Conservation (phyloP, 371 early-diverging fungal species). For the Apophysomyces elegans region DNA sequence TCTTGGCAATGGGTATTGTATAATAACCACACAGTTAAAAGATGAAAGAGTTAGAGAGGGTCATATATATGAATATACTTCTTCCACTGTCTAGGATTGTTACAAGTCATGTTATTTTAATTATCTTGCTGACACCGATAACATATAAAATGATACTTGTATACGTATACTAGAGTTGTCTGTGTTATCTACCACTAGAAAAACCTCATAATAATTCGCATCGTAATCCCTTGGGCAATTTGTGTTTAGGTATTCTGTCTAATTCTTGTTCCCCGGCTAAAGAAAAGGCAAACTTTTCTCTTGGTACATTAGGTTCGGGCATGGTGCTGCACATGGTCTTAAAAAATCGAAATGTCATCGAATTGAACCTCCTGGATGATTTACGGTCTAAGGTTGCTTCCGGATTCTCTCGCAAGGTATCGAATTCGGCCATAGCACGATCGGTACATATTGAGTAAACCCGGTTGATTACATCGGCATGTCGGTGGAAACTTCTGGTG, state of each 20-base stretch:
- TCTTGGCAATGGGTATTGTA: too few relatives aligned
- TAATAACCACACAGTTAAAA: too few relatives aligned
- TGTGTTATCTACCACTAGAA: neutral
- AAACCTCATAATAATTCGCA: neutral
- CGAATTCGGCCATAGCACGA: neutral
- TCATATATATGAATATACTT: too few relatives aligned
- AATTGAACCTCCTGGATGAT: neutral
- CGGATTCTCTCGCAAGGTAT: neutral
- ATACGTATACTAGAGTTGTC: too few relatives aligned
- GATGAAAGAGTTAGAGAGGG: too few relatives aligned
- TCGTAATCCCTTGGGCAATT: neutral
- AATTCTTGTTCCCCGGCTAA: neutral
- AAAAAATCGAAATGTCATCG: neutral
- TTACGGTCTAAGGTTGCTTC: neutral
- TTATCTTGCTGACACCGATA: too few relatives aligned
- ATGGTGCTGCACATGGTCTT: neutral
- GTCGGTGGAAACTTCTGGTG: conserved; percentile 4
- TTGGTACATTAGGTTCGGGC: conserved; percentile 6
- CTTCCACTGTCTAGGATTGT: too few relatives aligned
- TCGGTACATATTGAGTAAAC: neutral
- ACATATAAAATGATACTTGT: too few relatives aligned
- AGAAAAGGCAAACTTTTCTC: neutral
- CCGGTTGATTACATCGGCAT: neutral
- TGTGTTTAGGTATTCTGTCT: neutral
- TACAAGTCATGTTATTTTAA: too few relatives aligned